Base-by-base conservation (phyloP, 768 basidiomycete species). In the Leucosporidium creatinivorum region DNA sequence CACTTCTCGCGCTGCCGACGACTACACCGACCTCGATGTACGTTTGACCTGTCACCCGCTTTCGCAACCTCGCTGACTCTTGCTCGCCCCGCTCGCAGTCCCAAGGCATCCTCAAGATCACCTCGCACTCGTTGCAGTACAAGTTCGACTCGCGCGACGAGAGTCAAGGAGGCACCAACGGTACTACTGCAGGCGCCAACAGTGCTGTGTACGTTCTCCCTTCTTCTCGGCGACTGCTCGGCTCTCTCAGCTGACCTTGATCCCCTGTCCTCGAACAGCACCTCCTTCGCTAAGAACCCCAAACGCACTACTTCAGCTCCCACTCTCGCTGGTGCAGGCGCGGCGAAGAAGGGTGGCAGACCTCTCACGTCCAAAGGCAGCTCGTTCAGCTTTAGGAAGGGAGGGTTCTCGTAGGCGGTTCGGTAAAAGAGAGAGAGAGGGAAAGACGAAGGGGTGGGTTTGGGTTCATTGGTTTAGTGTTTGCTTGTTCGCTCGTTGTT, bases 191-290 rank as follows among this genome's bases (percentile, higher is more conserved):
- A 12, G 63, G 63, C 23, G 56, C 50, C 0, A 30, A 50, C 17
- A 62, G 63, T 31, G 63, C 69, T 12, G 66, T 70, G 69, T 70
- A 18, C 59, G 69, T 67, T 18, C 33, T 9, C 18, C 10, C 8
- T 19, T 17, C 21, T 55, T n/a, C 58, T 63, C 44, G 18, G n/a
- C 39, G 8, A 3, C 15, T 44, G 39, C 39, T 44, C 39, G 39
- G 39, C 39, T 6, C 33, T 33, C 10, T 10, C 4, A 33, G 33
- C 39, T 44, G 39, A 44, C 39, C 39, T 44, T 13, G 10, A 2
- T 44, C 13, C 8, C 39, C 39, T 44, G n/a, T n/a, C n/a, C 39
- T 44, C 39, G 39, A 12, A 8, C 39, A 44, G 39, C 39, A 44
- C 39, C 39, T 44, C 39, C 39, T 44, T 44, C 39, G 39, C 39